phyloP scores from a whole-genome alignment of 495 filamentous ascomycete genomes.

The Neurospora africana region DNA sequence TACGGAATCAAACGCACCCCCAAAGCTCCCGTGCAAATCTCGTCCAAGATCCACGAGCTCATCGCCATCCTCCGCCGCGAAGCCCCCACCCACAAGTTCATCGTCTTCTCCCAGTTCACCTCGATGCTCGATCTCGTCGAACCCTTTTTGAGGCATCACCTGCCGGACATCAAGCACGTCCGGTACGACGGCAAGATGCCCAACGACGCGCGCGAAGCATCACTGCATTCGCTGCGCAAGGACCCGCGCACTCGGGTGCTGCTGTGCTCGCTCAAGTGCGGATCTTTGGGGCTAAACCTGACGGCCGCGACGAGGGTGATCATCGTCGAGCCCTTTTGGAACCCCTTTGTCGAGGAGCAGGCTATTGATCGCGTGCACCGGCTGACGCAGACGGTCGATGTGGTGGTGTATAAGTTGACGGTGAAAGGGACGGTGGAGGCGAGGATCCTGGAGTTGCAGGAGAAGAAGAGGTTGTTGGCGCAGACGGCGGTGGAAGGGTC shows the following conservation, averaged over 20 bases:
- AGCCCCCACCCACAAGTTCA: constrained; percentile 73
- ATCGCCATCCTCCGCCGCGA: constrained; percentile 74
- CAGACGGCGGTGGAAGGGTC: constrained; percentile 38
- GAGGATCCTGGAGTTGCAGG: constrained; percentile 81
- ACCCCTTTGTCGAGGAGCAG: constrained; percentile 95
- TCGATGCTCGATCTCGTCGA: constrained; percentile 95
- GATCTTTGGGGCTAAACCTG: constrained; percentile 84
- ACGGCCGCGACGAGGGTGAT: constrained; percentile 89
- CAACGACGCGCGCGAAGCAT: constrained; percentile 85
- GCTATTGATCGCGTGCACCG: constrained; percentile 97
- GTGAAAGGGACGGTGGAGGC: constrained; percentile 80
- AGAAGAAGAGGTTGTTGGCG: constrained; percentile 82
- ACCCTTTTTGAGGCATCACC: constrained; percentile 65
- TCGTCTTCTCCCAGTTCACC: constrained; percentile 94
- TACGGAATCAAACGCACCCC: constrained; percentile 18
- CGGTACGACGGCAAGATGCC: constrained; percentile 95
- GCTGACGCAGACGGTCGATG: constrained; percentile 86
- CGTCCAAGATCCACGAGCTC: constrained; percentile 83
- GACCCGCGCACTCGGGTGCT: constrained; percentile 64
- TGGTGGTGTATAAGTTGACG: constrained; percentile 88
- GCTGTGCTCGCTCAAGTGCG: constrained; percentile 87
- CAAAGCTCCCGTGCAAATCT: constrained; percentile 44
- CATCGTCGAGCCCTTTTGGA: constrained; percentile 97
- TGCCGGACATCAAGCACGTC: constrained; percentile 54
- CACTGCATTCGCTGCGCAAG: constrained; percentile 57